Conservation (phyloP, 495 filamentous ascomycete genomes). For the Staphylotrichum tortipilum region DNA sequence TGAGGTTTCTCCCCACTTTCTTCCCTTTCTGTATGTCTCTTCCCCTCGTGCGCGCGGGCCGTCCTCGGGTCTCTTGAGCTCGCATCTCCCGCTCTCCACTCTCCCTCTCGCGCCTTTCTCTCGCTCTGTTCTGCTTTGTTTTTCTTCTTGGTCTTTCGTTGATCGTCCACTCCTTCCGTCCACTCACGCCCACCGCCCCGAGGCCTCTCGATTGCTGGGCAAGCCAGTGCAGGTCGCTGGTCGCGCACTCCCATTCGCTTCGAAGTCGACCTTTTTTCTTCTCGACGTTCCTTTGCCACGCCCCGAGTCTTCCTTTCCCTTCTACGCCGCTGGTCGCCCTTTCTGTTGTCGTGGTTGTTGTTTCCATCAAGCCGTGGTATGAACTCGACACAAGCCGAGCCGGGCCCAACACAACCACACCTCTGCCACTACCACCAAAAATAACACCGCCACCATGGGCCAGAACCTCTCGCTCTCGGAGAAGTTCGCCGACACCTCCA, state of each 20-base stretch:
- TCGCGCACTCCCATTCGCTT: slow-evolving; percentile 4
- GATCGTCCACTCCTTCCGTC: not conserved
- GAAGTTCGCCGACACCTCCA: slow-evolving; percentile 22
- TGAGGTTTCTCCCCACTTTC: not conserved
- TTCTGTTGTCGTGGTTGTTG: no score
- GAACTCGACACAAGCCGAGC: no score
- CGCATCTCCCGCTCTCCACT: slow-evolving; percentile 3
- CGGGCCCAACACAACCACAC: not conserved
- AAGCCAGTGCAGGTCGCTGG: slow-evolving; percentile 16
- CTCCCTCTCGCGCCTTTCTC: not conserved
- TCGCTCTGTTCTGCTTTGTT: not conserved
- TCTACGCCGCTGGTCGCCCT: slow-evolving; percentile 10
- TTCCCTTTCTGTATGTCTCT: not conserved
- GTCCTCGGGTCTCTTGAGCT: no score
- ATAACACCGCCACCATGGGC: slow-evolving; percentile 24
- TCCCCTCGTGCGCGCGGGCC: no score
- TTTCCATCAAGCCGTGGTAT: not conserved
- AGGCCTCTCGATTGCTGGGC: slow-evolving; percentile 3
- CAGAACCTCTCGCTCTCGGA: slow-evolving; percentile 23
- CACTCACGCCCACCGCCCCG: not conserved
- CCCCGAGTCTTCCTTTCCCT: no score
- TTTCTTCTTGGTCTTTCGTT: slow-evolving; percentile 1
- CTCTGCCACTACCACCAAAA: not conserved
- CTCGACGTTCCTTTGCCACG: slow-evolving; percentile 1
- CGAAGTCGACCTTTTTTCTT: not conserved